A percentile compares a stretch with the other conserved stretches of the same genome.
Conservation (phyloP, 768 basidiomycete species). For the Cytidiella melzeri region DNA sequence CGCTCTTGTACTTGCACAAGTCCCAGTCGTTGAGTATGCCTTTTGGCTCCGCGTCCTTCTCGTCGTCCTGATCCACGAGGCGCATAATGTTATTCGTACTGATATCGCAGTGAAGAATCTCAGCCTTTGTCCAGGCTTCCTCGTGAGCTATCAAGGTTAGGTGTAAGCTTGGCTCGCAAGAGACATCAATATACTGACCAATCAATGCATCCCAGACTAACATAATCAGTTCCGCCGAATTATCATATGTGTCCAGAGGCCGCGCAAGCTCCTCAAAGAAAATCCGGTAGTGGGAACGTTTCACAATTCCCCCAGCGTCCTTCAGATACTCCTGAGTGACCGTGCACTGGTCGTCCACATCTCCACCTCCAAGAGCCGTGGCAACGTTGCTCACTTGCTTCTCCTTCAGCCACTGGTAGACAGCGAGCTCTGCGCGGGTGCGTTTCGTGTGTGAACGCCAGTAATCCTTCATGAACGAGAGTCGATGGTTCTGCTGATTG, state of each 20-base stretch:
- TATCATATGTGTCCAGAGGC: neutral
- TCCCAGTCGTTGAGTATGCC: slow-evolving; percentile 12
- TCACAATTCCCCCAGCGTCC: neutral
- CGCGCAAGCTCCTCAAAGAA: neutral
- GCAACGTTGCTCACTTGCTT: neutral
- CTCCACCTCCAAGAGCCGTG: slow-evolving; percentile 1
- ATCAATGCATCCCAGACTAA: neutral
- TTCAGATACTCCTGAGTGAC: neutral
- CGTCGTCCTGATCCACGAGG: neutral
- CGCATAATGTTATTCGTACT: slow-evolving; percentile 7
- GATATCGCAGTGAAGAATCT: slow-evolving; percentile 6
- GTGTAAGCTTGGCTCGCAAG: neutral
- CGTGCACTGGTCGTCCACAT: neutral
- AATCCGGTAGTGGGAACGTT: neutral
- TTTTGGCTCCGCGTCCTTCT: neutral
- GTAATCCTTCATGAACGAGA: slow-evolving; percentile 5
- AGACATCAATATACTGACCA: neutral
- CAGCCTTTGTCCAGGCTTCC: slow-evolving; percentile 5
- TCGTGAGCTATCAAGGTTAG: slow-evolving; percentile 1
- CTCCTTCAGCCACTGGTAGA: neutral
- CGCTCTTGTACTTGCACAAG: slow-evolving; percentile 8
- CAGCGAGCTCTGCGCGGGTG: neutral
- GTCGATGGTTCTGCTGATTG: slow-evolving; percentile 11
- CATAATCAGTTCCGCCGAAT: neutral
- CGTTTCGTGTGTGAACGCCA: neutral